phyloP scores from a whole-genome alignment of 768 basidiomycete genomes.

The Panaeolus papilionaceus region DNA sequence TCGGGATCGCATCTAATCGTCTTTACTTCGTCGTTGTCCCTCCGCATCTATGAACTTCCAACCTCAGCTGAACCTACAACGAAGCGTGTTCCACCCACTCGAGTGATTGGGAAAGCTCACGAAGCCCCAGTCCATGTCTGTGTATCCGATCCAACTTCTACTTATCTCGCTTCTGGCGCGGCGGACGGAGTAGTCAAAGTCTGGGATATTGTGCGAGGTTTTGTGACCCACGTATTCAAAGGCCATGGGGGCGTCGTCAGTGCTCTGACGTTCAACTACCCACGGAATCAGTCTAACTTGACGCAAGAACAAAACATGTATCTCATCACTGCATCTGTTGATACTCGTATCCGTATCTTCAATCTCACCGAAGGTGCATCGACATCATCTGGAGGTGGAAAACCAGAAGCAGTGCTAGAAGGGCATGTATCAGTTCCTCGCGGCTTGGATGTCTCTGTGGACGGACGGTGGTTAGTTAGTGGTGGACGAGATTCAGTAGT shows the following conservation, averaged over 20 bases:
- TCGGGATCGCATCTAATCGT: slow-evolving; percentile 76
- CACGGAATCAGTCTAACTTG: slow-evolving; percentile 60
- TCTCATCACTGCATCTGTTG: slow-evolving; percentile 90
- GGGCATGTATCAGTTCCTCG: slow-evolving; percentile 96
- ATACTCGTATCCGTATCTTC: slow-evolving; percentile 92
- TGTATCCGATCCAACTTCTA: slow-evolving; percentile 82
- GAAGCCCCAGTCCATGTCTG: slow-evolving; percentile 95
- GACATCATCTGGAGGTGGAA: slow-evolving; percentile 58
- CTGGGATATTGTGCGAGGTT: slow-evolving; percentile 89
- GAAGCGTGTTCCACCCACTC: slow-evolving; percentile 69
- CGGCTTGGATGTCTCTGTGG: slow-evolving; percentile 82
- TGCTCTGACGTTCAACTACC: slow-evolving; percentile 86
- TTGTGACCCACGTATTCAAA: slow-evolving; percentile 92
- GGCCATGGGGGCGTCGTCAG: slow-evolving; percentile 98
- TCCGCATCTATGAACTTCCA: slow-evolving; percentile 87
- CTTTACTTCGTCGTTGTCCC: slow-evolving; percentile 80
- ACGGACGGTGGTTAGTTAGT: slow-evolving; percentile 90
- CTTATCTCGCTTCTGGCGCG: slow-evolving; percentile 93
- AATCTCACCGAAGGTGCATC: slow-evolving; percentile 76
- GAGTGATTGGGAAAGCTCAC: slow-evolving; percentile 85
- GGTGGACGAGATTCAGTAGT: slow-evolving; percentile 95
- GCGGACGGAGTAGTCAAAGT: slow-evolving; percentile 98
- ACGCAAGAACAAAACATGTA: slow-evolving; percentile 64
- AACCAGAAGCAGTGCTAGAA: slow-evolving; percentile 84
- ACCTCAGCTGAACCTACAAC: slow-evolving; percentile 42